Evolutionary conservation across 2,329 filamentous ascomycete species (phyloP).

Genomic region (Aspergillus hiratsukae): DNA sequence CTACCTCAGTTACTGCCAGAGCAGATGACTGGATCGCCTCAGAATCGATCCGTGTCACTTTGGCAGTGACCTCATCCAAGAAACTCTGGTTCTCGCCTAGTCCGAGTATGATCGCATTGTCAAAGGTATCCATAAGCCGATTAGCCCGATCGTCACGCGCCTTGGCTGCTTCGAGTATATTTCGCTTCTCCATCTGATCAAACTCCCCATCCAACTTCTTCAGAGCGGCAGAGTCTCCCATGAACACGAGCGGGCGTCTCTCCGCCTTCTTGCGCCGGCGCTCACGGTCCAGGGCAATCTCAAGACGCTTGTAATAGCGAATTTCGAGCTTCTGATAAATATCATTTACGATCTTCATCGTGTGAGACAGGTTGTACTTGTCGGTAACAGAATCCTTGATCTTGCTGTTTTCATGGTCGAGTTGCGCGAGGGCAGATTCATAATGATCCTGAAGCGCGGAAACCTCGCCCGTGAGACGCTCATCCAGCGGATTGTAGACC

Average conservation of each 20-base stretch:
- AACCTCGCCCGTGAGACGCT: constrained; percentile 48
- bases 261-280: constrained; percentile 52
- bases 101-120: constrained; percentile 48
- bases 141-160: constrained; percentile 48
- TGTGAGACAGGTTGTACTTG: constrained; percentile 36
- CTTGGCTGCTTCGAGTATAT: constrained; percentile 46
- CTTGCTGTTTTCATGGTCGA: constrained; percentile 38
- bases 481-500: constrained; percentile 50
- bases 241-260: constrained; percentile 47
- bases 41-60: constrained; percentile 37
- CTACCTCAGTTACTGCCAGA: constrained; percentile 32
- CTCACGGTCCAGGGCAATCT: constrained; percentile 51
- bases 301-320: constrained; percentile 47
- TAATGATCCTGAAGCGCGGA: constrained; percentile 46
- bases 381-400: constrained; percentile 26
- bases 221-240: constrained; percentile 48
- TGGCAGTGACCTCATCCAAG: constrained; percentile 45
- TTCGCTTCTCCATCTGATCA: constrained; percentile 49
- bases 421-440: constrained; percentile 38
- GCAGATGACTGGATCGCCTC: constrained; percentile 28
- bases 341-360: constrained; percentile 43
- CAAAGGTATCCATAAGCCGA: constrained; percentile 48
- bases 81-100: constrained; percentile 50
- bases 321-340: constrained; percentile 47
- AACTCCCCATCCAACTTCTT: constrained; percentile 47